A percentile compares a stretch with the other conserved stretches of the same genome.
These are phyloP conservation scores for Gyromitra esculenta DNA, from an alignment of 2,329 filamentous ascomycete genomes.

Conservation along the genomic window DNA sequence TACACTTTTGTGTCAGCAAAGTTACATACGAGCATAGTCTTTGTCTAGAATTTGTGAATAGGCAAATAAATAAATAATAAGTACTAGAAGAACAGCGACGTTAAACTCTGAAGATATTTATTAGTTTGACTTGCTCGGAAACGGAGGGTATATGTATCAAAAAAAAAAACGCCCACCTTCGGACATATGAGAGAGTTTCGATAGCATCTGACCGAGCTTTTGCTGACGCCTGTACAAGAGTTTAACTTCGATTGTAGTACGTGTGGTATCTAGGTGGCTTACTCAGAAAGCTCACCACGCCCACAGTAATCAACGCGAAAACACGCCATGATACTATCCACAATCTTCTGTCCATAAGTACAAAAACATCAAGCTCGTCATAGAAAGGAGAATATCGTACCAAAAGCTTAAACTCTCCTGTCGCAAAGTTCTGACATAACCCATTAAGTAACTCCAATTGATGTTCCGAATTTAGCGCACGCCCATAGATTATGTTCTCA, in stretches of 20 bases:
- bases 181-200: slow-evolving; percentile 72
- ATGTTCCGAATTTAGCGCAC: slow-evolving; percentile 73
- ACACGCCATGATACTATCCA: slow-evolving; percentile 76
- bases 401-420: slow-evolving; percentile 72
- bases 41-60: background rate
- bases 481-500: slow-evolving; percentile 74
- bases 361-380: background rate
- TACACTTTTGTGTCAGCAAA: slow-evolving; percentile 56
- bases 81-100: slow-evolving; percentile 70
- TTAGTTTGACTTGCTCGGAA: slow-evolving; percentile 17
- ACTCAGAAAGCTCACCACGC: slow-evolving; percentile 72
- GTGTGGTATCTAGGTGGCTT: background rate
- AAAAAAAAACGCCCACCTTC: slow-evolving; percentile 63
- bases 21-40: background rate
- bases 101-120: slow-evolving; percentile 68
- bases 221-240: slow-evolving; percentile 66
- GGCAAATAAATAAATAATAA: slow-evolving; percentile 37
- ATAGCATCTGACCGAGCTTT: slow-evolving; percentile 73
- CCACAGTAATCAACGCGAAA: slow-evolving; percentile 75
- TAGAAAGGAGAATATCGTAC: slow-evolving; percentile 29
- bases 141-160: background rate
- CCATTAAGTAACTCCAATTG: slow-evolving; percentile 72
- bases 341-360: slow-evolving; percentile 61
- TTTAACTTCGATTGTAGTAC: background rate
- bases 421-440: slow-evolving; percentile 70